Percentiles rank a stretch among this genome's conserved stretches.
Evolutionary conservation across 345 rosid species (phyloP).

Genomic region (Pelargonium nanum): DNA sequence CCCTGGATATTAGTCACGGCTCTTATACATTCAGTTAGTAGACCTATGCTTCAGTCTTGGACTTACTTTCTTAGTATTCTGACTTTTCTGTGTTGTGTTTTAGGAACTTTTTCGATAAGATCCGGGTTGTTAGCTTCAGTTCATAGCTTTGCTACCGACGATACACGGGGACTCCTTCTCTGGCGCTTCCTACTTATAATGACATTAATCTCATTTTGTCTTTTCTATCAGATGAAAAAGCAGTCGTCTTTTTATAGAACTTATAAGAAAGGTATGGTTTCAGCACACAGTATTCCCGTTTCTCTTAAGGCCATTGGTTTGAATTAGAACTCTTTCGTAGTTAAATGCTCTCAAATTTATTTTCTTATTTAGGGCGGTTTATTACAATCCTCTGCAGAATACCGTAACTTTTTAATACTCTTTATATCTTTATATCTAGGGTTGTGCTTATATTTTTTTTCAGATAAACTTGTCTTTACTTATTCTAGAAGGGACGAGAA

Average conservation of each 20-base stretch:
- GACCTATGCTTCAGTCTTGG: background rate
- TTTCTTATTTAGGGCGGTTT: too few species aligned
- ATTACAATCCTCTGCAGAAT: too few species aligned
- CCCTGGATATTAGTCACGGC: background rate
- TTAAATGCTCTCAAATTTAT: too few species aligned
- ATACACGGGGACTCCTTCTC: background rate
- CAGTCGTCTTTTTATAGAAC: background rate
- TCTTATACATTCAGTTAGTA: background rate
- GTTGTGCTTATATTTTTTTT: too few species aligned
- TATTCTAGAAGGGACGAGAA: too few species aligned
- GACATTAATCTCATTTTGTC: background rate
- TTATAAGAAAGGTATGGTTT: background rate
- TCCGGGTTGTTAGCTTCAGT: slow-evolving; percentile 1
- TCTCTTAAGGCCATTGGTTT: too few species aligned
- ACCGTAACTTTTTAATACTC: too few species aligned
- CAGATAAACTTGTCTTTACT: too few species aligned
- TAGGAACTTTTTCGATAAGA: slow-evolving; percentile 1
- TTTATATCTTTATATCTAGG: too few species aligned
- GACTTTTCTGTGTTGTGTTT: background rate
- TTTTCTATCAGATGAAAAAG: background rate
- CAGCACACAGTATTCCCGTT: too few species aligned
- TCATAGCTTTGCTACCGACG: slow-evolving; percentile 5
- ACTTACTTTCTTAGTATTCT: background rate
- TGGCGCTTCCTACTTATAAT: background rate
- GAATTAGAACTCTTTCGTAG: too few species aligned